A percentile compares a stretch with the other conserved stretches of the same genome.
phyloP scores from a whole-genome alignment of 805 yeast species.

The Metahyphopichia silvanorum region DNA sequence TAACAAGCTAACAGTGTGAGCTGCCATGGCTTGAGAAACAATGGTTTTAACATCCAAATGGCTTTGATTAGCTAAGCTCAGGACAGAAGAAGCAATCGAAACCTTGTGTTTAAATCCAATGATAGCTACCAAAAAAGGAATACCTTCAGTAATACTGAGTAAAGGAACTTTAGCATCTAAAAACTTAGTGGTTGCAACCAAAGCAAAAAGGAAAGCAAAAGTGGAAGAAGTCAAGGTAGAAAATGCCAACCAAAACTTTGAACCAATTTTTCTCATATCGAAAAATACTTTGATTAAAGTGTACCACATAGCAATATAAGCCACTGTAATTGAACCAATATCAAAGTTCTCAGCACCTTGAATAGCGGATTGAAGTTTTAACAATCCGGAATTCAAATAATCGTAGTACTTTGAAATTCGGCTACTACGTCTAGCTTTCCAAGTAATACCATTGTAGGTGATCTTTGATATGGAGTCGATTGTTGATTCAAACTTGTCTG shows the following conservation, averaged over 20 bases:
- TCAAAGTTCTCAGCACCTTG: conserved; percentile 83
- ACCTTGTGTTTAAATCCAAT: conserved; percentile 90
- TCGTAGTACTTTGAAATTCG: conserved; percentile 56
- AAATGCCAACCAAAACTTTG: conserved; percentile 83
- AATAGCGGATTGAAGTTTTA: conserved; percentile 44
- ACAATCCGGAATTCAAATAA: conserved; percentile 38
- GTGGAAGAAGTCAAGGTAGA: conserved; percentile 75
- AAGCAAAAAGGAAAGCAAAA: conserved; percentile 79
- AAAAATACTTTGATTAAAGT: conserved; percentile 71
- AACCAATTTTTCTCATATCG: conserved; percentile 75
- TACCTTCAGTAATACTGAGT: conserved; percentile 78
- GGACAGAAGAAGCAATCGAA: conserved; percentile 59
- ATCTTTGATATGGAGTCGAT: conserved; percentile 22
- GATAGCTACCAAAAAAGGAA: conserved; percentile 89
- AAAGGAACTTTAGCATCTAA: conserved; percentile 64
- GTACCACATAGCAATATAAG: conserved; percentile 85
- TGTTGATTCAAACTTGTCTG: conserved; percentile 19
- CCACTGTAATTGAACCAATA: conserved; percentile 70
- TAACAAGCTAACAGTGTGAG: conserved; percentile 51
- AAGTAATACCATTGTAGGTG: conserved; percentile 44
- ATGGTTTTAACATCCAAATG: conserved; percentile 39
- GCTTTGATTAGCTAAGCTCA: conserved; percentile 38
- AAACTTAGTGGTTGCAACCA: conserved; percentile 53
- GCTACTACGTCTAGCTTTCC: conserved; percentile 60
- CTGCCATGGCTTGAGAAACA: conserved; percentile 39